These are phyloP conservation scores for Mesembryanthemum crystallinum DNA, from an alignment of 148 eudicot genomes.

Conservation along the genomic window DNA sequence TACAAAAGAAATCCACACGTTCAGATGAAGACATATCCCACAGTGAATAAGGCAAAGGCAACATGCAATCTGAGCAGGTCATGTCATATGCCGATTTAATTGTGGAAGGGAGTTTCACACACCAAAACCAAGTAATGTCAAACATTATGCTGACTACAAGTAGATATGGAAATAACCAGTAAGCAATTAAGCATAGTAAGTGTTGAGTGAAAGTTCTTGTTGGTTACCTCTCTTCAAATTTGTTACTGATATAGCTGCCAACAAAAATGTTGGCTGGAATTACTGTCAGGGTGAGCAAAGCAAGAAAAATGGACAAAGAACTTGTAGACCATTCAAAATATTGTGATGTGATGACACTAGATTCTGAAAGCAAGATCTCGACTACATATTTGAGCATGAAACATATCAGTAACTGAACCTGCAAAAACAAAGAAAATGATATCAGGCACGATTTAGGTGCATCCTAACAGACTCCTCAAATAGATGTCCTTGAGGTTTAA, in stretches of 20 bases:
- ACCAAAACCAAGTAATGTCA: slow-evolving; percentile 11
- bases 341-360: slow-evolving; percentile 41
- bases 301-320: slow-evolving; percentile 42
- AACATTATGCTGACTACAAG: not conserved
- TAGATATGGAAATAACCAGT: not conserved
- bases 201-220: not conserved
- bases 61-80: not conserved
- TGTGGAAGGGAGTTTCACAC: not conserved
- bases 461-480: not conserved
- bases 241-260: slow-evolving; percentile 42
- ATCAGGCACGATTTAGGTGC: not conserved
- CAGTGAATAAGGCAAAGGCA: too few relatives aligned
- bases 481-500: not conserved
- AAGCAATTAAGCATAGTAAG: too few relatives aligned
- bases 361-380: slow-evolving; percentile 48
- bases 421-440: not conserved
- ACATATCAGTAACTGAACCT: slow-evolving; percentile 51
- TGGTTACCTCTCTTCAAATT: slow-evolving; percentile 32
- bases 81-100: not conserved
- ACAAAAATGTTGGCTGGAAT: slow-evolving; percentile 41
- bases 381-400: slow-evolving; percentile 58
- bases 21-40: too few relatives aligned
- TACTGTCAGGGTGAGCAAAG: slow-evolving; percentile 41
- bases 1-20: slow-evolving; percentile 16
- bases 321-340: slow-evolving; percentile 46